phyloP scores from a whole-genome alignment of 2,329 filamentous ascomycete species.

The Alternaria solani region DNA sequence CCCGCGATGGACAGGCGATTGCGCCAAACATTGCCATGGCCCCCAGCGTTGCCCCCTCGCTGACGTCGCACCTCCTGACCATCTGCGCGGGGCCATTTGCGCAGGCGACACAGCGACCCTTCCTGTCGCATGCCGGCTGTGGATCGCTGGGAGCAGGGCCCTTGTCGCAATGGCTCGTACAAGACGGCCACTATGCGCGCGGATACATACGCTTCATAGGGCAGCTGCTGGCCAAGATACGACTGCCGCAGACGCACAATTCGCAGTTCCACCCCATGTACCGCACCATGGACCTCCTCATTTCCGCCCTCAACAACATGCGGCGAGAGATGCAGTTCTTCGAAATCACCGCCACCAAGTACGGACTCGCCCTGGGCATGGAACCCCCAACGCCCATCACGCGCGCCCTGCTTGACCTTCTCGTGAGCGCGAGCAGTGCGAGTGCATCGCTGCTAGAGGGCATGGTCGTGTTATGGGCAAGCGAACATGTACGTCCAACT shows the following conservation, averaged over 20 bases:
- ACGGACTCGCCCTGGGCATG: conserved; percentile 61
- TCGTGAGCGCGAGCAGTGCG: conserved; percentile 64
- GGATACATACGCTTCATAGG: conserved; percentile 74
- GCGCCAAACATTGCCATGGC: conserved; percentile 38
- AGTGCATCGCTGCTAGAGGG: conserved; percentile 69
- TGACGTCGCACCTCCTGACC: conserved; percentile 66
- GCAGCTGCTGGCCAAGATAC: conserved; percentile 68
- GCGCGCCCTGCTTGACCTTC: conserved; percentile 64
- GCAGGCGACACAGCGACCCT: conserved; percentile 70
- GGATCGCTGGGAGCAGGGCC: conserved; percentile 65
- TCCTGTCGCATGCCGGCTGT: conserved; percentile 70
- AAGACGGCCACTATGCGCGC: conserved; percentile 75
- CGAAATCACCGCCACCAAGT: conserved; percentile 68
- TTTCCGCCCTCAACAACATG: conserved; percentile 71
- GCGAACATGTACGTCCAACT: conserved; percentile 63
- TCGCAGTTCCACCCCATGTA: conserved; percentile 60
- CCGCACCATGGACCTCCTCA: conserved; percentile 68
- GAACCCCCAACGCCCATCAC: conserved; percentile 60
- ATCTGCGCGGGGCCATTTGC: conserved; percentile 58
- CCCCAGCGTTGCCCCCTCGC: conserved; percentile 51
- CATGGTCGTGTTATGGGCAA: conserved; percentile 78
- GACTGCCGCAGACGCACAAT: conserved; percentile 59
- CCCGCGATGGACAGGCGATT: conserved; percentile 49
- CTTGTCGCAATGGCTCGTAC: conserved; percentile 73
- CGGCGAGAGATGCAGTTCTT: conserved; percentile 74